phyloP scores from a whole-genome alignment of 208 protist species.

The Acanthamoeba lenticulata region DNA sequence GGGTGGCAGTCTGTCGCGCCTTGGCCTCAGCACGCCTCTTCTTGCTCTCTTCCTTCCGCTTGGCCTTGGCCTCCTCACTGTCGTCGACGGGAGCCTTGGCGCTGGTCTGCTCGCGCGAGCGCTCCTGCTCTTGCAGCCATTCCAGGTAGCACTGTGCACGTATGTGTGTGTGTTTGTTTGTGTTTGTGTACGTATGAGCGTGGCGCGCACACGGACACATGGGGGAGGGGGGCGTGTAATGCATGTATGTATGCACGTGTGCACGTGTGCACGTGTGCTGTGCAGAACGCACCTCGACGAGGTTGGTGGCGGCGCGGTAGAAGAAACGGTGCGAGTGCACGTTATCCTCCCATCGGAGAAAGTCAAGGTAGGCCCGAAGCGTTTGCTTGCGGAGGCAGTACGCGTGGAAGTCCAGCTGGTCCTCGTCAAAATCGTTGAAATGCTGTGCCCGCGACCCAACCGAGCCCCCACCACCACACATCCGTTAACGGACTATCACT shows the following conservation, averaged over 20 bases:
- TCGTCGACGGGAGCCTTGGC: not conserved
- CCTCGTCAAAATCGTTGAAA: slow-evolving; percentile 92
- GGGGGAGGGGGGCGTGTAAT: too few relatives aligned
- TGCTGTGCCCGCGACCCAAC: slow-evolving; percentile 76
- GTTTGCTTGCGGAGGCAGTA: slow-evolving; percentile 96
- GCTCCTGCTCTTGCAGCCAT: not conserved
- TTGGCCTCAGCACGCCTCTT: not conserved
- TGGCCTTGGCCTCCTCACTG: not conserved
- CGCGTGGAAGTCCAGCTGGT: slow-evolving; percentile 97
- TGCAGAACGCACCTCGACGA: slow-evolving; percentile 4
- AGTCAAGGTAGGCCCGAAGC: slow-evolving; percentile 94
- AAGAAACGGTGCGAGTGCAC: slow-evolving; percentile 54
- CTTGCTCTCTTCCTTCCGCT: slow-evolving; percentile 1
- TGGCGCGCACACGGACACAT: too few relatives aligned
- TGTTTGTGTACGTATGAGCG: too few relatives aligned
- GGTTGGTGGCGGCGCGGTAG: not conserved
- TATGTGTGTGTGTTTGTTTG: too few relatives aligned
- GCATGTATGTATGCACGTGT: too few relatives aligned
- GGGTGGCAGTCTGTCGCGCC: not conserved
- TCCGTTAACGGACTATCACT: too few relatives aligned
- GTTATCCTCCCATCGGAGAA: slow-evolving; percentile 82
- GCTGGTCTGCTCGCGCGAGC: not conserved
- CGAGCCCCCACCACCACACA: not conserved
- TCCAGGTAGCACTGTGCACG: slow-evolving; percentile 57
- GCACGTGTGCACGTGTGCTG: not conserved